A percentile compares a stretch with the other conserved stretches of the same genome.
These are phyloP conservation scores for Otatea glauca DNA, from an alignment of 176 grass and related monocot species.

Conservation along the genomic window DNA sequence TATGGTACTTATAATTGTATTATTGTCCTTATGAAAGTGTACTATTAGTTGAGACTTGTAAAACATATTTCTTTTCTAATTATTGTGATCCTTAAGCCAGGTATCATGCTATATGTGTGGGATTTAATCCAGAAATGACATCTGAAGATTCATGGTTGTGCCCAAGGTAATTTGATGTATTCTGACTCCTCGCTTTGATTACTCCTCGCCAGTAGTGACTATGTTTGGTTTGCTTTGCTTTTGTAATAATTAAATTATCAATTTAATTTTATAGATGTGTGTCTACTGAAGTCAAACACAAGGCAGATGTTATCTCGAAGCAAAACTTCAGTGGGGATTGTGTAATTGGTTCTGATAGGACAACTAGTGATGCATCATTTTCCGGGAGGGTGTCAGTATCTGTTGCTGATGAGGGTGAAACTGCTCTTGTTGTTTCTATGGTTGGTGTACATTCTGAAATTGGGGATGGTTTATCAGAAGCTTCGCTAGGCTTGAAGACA, in stretches of 20 bases:
- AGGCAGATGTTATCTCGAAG: constrained; percentile 50
- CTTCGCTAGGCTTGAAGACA: constrained; percentile 30
- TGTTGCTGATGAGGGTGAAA: constrained; percentile 97
- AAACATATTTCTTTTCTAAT: constrained; percentile 45
- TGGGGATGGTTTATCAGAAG: constrained; percentile 38
- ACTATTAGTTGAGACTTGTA: constrained; percentile 23
- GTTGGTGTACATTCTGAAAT: constrained; percentile 55
- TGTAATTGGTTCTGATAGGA: constrained; percentile 52
- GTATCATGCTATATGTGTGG: constrained; percentile 97
- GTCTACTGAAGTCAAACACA: constrained; percentile 52
- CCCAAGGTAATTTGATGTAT: constrained; percentile 74
- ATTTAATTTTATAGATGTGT: constrained; percentile 51
- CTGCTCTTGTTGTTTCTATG: constrained; percentile 95
- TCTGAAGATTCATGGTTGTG: constrained; percentile 78
- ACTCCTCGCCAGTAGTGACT: constrained; percentile 3
- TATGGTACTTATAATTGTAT: constrained; percentile 63
- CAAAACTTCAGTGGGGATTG: constrained; percentile 49
- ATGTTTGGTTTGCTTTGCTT: not conserved
- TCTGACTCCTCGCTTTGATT: constrained; percentile 21
- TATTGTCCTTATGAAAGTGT: constrained; percentile 21
- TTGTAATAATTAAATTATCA: constrained; percentile 33
- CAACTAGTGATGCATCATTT: constrained; percentile 62
- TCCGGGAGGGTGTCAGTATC: constrained; percentile 88
- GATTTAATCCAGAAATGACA: constrained; percentile 66
- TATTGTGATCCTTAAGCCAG: constrained; percentile 54